phyloP scores from a whole-genome alignment of 352 stramenopile species.

The Phytophthora pluvialis region DNA sequence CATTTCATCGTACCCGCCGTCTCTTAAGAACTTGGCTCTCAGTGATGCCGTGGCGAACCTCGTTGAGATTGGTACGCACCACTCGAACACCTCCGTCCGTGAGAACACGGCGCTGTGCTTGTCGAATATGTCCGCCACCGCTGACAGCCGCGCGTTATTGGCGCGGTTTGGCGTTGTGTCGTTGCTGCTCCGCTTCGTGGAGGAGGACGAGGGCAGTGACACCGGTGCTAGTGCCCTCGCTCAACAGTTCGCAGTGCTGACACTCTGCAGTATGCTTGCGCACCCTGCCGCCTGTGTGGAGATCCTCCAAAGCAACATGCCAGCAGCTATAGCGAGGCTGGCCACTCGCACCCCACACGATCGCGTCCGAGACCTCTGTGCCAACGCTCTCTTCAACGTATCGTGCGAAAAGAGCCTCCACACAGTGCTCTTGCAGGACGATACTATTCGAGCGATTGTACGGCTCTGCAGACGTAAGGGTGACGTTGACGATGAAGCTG shows the following conservation, averaged over 20 bases:
- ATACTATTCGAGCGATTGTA: conserved; percentile 75
- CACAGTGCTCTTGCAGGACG: conserved; percentile 69
- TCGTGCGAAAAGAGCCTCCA: conserved; percentile 78
- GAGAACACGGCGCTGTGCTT: conserved; percentile 81
- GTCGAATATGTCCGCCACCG: conserved; percentile 72
- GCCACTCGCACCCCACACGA: conserved; percentile 49
- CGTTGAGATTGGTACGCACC: conserved; percentile 55
- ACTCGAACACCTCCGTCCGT: conserved; percentile 56
- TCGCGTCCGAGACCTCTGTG: conserved; percentile 71
- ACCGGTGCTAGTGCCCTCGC: conserved; percentile 39
- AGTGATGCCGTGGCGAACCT: conserved; percentile 73
- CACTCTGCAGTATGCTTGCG: conserved; percentile 72
- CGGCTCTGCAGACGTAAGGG: conserved; percentile 64
- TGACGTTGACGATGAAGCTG: conserved; percentile 66
- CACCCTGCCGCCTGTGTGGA: conserved; percentile 60
- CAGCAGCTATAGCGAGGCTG: conserved; percentile 57
- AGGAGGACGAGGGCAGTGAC: conserved; percentile 44
- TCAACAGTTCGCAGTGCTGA: conserved; percentile 74
- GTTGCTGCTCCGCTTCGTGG: conserved; percentile 73
- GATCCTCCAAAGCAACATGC: conserved; percentile 76
- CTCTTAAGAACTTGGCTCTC: conserved; percentile 68
- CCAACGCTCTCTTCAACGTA: conserved; percentile 83
- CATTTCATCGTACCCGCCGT: conserved; percentile 67
- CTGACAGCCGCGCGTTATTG: conserved; percentile 65
- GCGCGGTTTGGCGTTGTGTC: conserved; percentile 69